These are phyloP conservation scores for Pythium utonaiense DNA, from an alignment of 352 stramenopile genomes.

Conservation along the genomic window DNA sequence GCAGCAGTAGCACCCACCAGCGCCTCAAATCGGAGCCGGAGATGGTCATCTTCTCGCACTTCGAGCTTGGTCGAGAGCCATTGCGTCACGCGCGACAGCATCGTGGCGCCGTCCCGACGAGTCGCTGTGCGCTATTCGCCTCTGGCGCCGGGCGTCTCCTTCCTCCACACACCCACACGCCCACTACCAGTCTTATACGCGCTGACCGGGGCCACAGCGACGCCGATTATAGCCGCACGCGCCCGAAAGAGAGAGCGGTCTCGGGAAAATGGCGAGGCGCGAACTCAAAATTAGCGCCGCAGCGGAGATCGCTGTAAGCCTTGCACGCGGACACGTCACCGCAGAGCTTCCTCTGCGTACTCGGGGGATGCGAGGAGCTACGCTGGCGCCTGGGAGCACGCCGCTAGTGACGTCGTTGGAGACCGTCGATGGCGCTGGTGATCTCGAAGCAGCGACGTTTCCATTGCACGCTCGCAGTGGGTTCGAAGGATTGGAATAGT, in stretches of 20 bases:
- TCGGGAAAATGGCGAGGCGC: background rate
- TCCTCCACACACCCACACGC: background rate
- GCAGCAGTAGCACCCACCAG: slow-evolving; percentile 34
- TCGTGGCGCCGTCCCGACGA: slow-evolving; percentile 11
- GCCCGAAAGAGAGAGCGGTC: slow-evolving; percentile 3
- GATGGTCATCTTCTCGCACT: slow-evolving; percentile 45
- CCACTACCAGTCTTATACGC: slow-evolving; percentile 5
- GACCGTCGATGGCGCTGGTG: no score
- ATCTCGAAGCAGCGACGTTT: slow-evolving; percentile 21
- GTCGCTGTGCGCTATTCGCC: background rate
- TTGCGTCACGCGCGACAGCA: slow-evolving; percentile 63
- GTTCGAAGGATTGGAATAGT: slow-evolving; percentile 18
- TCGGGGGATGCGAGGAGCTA: background rate
- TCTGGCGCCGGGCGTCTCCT: background rate
- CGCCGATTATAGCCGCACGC: slow-evolving; percentile 9
- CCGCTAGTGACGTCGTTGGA: background rate
- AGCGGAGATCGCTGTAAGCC: background rate
- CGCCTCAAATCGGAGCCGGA: slow-evolving; percentile 55
- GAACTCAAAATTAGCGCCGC: background rate
- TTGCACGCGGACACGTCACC: background rate
- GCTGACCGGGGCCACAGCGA: background rate
- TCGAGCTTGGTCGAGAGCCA: slow-evolving; percentile 63
- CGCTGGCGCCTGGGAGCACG: background rate
- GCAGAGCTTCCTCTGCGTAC: background rate
- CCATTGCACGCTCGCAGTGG: slow-evolving; percentile 15